A percentile compares a stretch with the other conserved stretches of the same genome.
Conservation (phyloP, 306 rosid species). For the Citrullus mucosospermus region DNA sequence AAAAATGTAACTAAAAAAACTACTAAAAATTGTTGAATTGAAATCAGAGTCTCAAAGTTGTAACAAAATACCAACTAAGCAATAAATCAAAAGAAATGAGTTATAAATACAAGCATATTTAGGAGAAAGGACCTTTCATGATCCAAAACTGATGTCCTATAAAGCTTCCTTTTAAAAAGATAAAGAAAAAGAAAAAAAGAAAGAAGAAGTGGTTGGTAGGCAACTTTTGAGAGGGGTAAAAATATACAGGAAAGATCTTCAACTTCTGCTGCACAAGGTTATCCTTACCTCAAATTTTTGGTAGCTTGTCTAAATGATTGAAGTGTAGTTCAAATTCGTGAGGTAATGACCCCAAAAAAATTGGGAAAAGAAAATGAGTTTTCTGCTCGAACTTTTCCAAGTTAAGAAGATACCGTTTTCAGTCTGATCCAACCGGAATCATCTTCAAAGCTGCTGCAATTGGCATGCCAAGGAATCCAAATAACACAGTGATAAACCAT, state of each 20-base stretch:
- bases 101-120: background rate
- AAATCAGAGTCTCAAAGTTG: background rate
- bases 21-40: background rate
- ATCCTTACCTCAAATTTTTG: background rate
- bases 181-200: background rate
- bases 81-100: background rate
- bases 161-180: background rate
- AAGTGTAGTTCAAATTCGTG: background rate
- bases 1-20: background rate
- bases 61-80: background rate
- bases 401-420: constrained; percentile 15
- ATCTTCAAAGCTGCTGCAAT: constrained; percentile 73
- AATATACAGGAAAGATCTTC: background rate
- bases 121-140: background rate
- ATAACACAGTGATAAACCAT: constrained; percentile 48
- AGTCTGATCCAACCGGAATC: constrained; percentile 47
- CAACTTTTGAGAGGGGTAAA: background rate
- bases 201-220: background rate
- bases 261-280: background rate
- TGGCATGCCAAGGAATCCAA: constrained; percentile 92
- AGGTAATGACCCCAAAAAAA: constrained; percentile 6
- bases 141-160: background rate
- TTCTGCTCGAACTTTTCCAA: background rate
- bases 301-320: background rate
- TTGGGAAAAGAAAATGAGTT: background rate